Evolutionary conservation across 2,329 filamentous ascomycete species (phyloP).

Genomic region (Cercospora sp.): DNA sequence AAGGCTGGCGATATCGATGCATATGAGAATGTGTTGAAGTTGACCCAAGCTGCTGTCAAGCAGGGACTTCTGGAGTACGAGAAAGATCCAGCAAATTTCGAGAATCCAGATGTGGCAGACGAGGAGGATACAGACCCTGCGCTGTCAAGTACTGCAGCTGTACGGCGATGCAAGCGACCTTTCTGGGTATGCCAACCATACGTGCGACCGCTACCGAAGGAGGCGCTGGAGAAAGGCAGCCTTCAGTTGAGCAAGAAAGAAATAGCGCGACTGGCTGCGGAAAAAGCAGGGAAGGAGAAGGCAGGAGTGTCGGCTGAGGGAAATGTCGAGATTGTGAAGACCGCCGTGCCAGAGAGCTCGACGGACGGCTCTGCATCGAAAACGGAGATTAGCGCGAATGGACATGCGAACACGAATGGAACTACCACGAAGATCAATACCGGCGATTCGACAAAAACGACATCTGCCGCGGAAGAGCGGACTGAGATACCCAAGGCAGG

Average conservation of each 20-base stretch:
- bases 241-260: slow-evolving; percentile 40
- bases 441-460: not conserved
- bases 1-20: slow-evolving; percentile 69
- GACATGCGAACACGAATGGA: slow-evolving; percentile 22
- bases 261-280: slow-evolving; percentile 33
- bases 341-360: not conserved
- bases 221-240: slow-evolving; percentile 58
- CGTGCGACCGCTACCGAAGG: slow-evolving; percentile 79
- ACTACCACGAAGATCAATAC: not conserved
- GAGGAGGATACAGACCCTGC: slow-evolving; percentile 31
- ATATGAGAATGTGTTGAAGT: slow-evolving; percentile 72
- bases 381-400: not conserved
- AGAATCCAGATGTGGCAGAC: slow-evolving; percentile 28
- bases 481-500: slow-evolving; percentile 49
- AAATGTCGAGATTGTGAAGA: slow-evolving; percentile 30
- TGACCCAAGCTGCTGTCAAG: slow-evolving; percentile 75
- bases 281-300: slow-evolving; percentile 34
- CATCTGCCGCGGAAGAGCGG: slow-evolving; percentile 7
- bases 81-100: slow-evolving; percentile 42
- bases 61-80: slow-evolving; percentile 70
- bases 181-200: slow-evolving; percentile 93
- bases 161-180: slow-evolving; percentile 73
- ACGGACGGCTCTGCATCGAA: not conserved
- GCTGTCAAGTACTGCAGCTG: slow-evolving; percentile 55
- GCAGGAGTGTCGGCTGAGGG: slow-evolving; percentile 34